phyloP scores from a whole-genome alignment of 2,329 filamentous ascomycete genomes.

The Phyllosticta capitalensis region DNA sequence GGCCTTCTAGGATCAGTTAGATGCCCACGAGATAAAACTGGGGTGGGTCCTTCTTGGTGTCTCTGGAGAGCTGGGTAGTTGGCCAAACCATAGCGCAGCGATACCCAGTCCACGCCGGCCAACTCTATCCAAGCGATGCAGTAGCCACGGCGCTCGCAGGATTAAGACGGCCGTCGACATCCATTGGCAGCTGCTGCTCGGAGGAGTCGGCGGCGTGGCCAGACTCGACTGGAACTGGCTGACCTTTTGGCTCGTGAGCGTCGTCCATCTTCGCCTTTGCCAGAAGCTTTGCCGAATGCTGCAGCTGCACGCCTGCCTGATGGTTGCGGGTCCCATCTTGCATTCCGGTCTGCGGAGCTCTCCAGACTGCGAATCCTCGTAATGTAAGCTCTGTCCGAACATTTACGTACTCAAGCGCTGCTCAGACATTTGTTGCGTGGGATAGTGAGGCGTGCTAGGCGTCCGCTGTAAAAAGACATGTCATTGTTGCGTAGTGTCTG shows the following conservation, averaged over 20 bases:
- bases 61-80: too few species aligned
- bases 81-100: not conserved
- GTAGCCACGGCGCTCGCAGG: not conserved
- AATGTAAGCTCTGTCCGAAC: not conserved
- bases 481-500: not conserved
- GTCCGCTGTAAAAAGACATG: not conserved
- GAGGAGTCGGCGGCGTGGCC: not conserved
- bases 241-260: not conserved
- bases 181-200: not conserved
- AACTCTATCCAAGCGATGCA: not conserved
- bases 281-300: not conserved
- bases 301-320: not conserved
- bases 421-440: not conserved
- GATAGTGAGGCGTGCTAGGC: not conserved
- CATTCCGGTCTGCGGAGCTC: not conserved
- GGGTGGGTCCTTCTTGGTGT: not conserved
- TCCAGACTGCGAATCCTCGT: not conserved
- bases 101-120: not conserved
- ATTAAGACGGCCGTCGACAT: not conserved
- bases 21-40: not conserved
- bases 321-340: not conserved
- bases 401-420: not conserved
- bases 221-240: not conserved
- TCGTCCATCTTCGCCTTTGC: not conserved
- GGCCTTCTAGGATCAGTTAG: not conserved